A percentile compares a stretch with the other conserved stretches of the same genome.
Conservation (phyloP, 2,329 filamentous ascomycete genomes). For the Penicillium olsonii region DNA sequence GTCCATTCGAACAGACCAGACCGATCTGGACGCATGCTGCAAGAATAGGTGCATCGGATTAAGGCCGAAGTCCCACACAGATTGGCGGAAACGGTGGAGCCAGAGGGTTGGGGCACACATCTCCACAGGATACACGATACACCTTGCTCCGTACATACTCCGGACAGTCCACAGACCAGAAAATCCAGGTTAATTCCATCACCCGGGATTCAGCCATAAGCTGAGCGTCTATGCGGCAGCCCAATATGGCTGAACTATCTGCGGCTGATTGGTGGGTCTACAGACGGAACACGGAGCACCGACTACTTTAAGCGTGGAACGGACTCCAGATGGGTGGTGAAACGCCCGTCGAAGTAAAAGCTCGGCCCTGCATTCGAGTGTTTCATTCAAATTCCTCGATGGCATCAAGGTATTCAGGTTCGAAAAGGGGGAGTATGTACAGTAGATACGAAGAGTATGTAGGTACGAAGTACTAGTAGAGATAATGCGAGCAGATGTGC, state of each 20-base stretch:
- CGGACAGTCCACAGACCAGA: background rate
- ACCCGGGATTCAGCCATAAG: too few relatives aligned
- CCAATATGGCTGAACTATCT: background rate
- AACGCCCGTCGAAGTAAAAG: conserved; percentile 12
- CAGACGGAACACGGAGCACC: conserved; percentile 13
- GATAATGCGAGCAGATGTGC: too few relatives aligned
- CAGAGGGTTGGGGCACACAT: background rate
- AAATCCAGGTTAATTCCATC: too few relatives aligned
- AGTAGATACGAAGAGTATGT: too few relatives aligned
- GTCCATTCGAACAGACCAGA: too few relatives aligned
- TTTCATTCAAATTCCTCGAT: conserved; percentile 19
- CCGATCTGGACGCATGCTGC: background rate
- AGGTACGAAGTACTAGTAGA: too few relatives aligned
- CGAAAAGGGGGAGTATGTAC: background rate
- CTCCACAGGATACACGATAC: background rate
- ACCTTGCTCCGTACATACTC: background rate
- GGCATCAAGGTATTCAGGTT: conserved; percentile 3
- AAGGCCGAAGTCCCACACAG: background rate
- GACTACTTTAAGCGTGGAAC: conserved; percentile 14
- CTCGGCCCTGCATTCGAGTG: conserved; percentile 6
- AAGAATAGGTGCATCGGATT: background rate
- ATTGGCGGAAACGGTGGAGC: background rate
- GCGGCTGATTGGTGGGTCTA: conserved; percentile 21
- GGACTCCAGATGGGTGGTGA: conserved; percentile 7
- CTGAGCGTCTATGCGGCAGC: background rate